Evolutionary conservation across 192 early-diverging fungal genomes (phyloP), one percentile per base, ranked within the genome.

Genomic region (Globomyces pollinis-pini): DNA sequence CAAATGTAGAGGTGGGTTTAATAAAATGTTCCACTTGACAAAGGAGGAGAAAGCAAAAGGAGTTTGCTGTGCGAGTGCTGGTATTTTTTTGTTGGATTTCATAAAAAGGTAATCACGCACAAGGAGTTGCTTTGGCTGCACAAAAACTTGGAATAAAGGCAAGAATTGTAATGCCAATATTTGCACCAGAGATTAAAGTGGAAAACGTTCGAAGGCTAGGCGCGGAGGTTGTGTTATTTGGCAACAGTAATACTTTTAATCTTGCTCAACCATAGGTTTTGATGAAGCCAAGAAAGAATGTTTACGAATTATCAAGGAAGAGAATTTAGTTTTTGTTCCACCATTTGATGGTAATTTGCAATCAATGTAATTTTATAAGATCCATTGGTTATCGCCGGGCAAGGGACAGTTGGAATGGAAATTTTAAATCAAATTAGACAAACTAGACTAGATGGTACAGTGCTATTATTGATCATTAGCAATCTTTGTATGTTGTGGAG

Each of bases 41-140:
- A 41, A 38, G 5, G 70, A 75, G 38, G 73, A 79, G 59, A 39
- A 57, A 4, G 47, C 31, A 3, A 35, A 55, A 15, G 77, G 77
- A 33, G 72, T 79, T 33, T 57, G 49, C 50, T 67, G 66, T 50
- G 64, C 62, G 2, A 53, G 43, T 12, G 75, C 75, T 0, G 75
- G 72, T 20, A 47, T 26, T 26, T 24, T 26, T 47, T 20, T 24
- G 2, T 24, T 26, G 28, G 44, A 24, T 47, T n/a, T n/a, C n/a
- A n/a, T n/a, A n/a, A n/a, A n/a, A 24, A 20, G 16, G 8, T 4
- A 68, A 62, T 23, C 59, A 64, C 34, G 66, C 72, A 2, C 65
- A 80, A 61, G 78, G 78, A 2, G 76, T 79, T 13, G 76, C 78
- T 1, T 62, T 80, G 18, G 75, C 78, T 13, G 75, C 78, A 0